Evolutionary conservation across 1,284 basidiomycete genomes (phyloP).

Genomic region (Papiliotrema flavescens): DNA sequence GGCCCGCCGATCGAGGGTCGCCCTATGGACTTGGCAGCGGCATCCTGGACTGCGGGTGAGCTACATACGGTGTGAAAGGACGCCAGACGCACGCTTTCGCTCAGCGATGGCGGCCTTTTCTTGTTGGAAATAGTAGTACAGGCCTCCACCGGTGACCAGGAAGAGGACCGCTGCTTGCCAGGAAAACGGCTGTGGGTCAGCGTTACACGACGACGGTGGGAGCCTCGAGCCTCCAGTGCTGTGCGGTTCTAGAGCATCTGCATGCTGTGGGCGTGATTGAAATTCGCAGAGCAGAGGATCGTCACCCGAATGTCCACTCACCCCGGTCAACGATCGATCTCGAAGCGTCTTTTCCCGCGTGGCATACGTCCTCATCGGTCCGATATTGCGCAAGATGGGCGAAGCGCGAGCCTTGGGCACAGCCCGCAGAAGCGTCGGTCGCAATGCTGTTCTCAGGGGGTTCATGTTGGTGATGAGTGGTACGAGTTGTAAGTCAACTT

Average conservation of each 20-base stretch:
- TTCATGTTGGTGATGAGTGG: background rate
- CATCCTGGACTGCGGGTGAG: slow-evolving; percentile 59
- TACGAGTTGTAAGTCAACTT: background rate
- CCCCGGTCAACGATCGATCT: slow-evolving; percentile 10
- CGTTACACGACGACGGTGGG: background rate
- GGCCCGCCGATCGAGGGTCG: slow-evolving; percentile 82
- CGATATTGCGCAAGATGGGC: background rate
- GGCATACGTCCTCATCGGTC: background rate
- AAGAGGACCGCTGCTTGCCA: slow-evolving; percentile 79
- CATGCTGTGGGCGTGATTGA: no score
- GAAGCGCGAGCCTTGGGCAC: background rate
- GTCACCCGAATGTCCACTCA: slow-evolving; percentile 14
- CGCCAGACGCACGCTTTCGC: slow-evolving; percentile 58
- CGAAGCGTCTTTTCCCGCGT: slow-evolving; percentile 2
- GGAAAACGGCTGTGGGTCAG: slow-evolving; percentile 71
- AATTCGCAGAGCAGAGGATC: no score
- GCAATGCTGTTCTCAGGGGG: background rate
- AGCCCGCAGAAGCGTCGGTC: background rate
- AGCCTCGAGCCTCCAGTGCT: no score
- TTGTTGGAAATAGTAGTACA: slow-evolving; percentile 83
- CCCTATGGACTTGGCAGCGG: slow-evolving; percentile 56
- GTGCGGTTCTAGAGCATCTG: no score
- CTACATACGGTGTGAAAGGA: background rate
- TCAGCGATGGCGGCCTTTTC: slow-evolving; percentile 80
- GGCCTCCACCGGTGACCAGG: slow-evolving; percentile 70